Base-by-base conservation (phyloP, 352 stramenopile genomes). In the Globisporangium nodosum region DNA sequence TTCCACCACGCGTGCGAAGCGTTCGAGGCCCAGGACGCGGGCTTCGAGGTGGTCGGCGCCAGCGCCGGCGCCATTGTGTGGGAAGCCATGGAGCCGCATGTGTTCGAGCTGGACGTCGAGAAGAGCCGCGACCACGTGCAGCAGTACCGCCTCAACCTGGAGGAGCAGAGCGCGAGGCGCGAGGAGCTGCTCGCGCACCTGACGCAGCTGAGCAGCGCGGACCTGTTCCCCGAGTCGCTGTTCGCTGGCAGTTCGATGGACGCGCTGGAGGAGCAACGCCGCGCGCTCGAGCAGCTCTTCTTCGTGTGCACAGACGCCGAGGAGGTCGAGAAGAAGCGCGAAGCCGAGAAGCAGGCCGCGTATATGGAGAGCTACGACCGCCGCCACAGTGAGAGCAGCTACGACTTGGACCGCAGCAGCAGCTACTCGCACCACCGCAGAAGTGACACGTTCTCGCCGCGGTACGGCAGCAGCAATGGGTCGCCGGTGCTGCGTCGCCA, bases 51-150 rank as follows among this genome's bases (percentile, higher is more conserved):
- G 13, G 59, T 68, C 1, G 35, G 30, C 18, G 54, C 47, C n/a
- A 78, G 64, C 48, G 67, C 45, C 0, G 81, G 81, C 5, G 68
- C 70, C 21, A 87, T 92, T 42, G 71, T 79, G 3, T 94, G 85
- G 85, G 71, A 70, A 49, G 68, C 85, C 52, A 68, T 94, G 56
- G 85, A 94, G 52, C 74, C 82, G 61, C 81, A 87, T 27, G 81
- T 90, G 56, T 94, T 89, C 54, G 85, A 91, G 12, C 55, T 94
- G 24, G 82, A 92, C 54, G 45, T 92, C 2, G 83, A 94, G 16
- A 66, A 64, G 43, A 91, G 79, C 54, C 71, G 68, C 31, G 70
- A 81, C 18, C 85, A 94, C 49, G 85, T 94, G 12, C 72, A 91
- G 63, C 78, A 90, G 48, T 94, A 91, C 58, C 85, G 85, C 4